These are phyloP conservation scores for Kodamaea hsintzibuensis DNA, from an alignment of 805 yeast genomes.

Conservation along the genomic window DNA sequence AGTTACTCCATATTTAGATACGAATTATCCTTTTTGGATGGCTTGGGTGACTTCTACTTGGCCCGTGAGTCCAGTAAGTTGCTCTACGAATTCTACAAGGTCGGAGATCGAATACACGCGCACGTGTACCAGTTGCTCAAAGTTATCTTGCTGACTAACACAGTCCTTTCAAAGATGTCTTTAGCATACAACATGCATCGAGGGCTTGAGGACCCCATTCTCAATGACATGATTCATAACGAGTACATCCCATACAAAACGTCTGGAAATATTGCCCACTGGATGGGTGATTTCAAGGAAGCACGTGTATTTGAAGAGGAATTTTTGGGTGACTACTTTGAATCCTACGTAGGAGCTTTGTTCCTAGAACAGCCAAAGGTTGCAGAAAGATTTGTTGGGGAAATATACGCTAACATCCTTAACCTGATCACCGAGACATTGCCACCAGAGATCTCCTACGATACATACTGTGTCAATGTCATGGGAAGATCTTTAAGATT, in stretches of 20 bases:
- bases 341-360: slow-evolving; percentile 44
- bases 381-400: slow-evolving; percentile 35
- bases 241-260: slow-evolving; percentile 28
- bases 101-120: slow-evolving; percentile 13
- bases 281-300: slow-evolving; percentile 15
- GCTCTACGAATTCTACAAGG: slow-evolving; percentile 27
- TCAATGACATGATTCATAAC: slow-evolving; percentile 20
- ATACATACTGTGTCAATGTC: slow-evolving; percentile 34
- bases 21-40: slow-evolving; percentile 41
- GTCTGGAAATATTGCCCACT: slow-evolving; percentile 8
- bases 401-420: slow-evolving; percentile 31
- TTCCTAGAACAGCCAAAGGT: slow-evolving; percentile 37
- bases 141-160: slow-evolving; percentile 39
- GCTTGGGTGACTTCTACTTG: slow-evolving; percentile 41
- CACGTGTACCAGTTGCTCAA: slow-evolving; percentile 26
- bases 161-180: slow-evolving; percentile 37
- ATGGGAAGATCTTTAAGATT: slow-evolving; percentile 30
- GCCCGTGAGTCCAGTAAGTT: slow-evolving; percentile 38
- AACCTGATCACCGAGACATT: slow-evolving; percentile 23
- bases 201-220: slow-evolving; percentile 34
- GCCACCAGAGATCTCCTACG: slow-evolving; percentile 23
- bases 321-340: slow-evolving; percentile 43
- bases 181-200: slow-evolving; percentile 34
- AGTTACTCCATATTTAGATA: slow-evolving; percentile 26
- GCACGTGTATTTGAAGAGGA: slow-evolving; percentile 38